Base-by-base conservation (phyloP, 2,329 filamentous ascomycete species). In the Colletotrichum cereale region DNA sequence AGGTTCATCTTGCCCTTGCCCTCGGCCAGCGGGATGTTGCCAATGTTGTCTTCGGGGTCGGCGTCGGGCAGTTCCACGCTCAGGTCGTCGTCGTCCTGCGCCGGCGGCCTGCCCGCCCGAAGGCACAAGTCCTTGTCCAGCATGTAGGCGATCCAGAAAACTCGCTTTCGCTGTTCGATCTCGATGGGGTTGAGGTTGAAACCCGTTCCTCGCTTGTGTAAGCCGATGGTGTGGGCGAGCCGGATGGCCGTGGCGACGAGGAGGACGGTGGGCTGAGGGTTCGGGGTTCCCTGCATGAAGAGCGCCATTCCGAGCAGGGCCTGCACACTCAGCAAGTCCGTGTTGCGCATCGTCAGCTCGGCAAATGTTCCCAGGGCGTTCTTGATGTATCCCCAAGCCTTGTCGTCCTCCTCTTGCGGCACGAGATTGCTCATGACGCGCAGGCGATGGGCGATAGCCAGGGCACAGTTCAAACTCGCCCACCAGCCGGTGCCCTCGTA, bases 401-500 rank as follows among this genome's bases (percentile, higher is more conserved):
- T 97, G 64, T 95, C 91, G 75, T 98, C 96, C 79, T 98, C 96
- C 73, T 97, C 95, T 73, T 93, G 90, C 1, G 95, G 92, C 0
- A 97, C 94, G 11, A 97, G 85, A 77, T 97, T 96, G 84, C 94
- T 97, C 95, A 98, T 97, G 29, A 98, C 94, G 14, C 96, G 92
- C 77, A 99, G 85, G 50, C 96, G 90, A 79, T 98, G 94, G 6
- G 96, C 93, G 75, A 98, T 97, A n/a, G 96, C 96, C 67, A 99
- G 84, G 1, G 93, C 94, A 71, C 97, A 92, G 76, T 99, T 99
- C 77, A 99, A 87, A 81, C 95, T 97, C 6, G 96, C 96, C 96
- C 96, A 99, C 96, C 96, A 99, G 3, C 96, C 96, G 7, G 95
- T 97, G 36, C 96, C 95, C 79, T 97, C 92, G 75, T 98, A 98